Percentiles rank a stretch among this genome's conserved stretches.
These are phyloP conservation scores for Leishmania amazonensis DNA, from an alignment of 208 protist species.

Conservation along the genomic window DNA sequence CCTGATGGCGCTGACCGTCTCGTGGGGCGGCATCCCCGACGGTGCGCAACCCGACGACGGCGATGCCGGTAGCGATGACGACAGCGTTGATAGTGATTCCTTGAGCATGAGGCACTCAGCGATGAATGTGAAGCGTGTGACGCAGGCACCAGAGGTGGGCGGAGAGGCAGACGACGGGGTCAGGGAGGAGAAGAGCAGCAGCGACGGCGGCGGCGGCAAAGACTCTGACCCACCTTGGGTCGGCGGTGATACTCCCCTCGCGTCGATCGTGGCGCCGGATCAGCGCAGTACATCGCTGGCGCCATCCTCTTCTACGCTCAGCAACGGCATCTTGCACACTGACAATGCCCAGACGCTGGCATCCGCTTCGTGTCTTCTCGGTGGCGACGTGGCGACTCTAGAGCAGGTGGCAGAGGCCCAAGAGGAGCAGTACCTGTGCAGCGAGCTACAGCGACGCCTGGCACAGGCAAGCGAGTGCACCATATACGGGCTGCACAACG, in stretches of 20 bases:
- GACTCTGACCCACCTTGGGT: neutral
- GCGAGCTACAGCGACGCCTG: slow-evolving; percentile 13
- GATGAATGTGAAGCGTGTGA: neutral
- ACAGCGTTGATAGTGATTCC: neutral
- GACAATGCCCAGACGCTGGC: neutral
- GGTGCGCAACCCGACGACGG: neutral
- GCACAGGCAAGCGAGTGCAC: slow-evolving; percentile 4
- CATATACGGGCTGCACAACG: slow-evolving; percentile 5
- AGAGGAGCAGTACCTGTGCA: slow-evolving; percentile 2
- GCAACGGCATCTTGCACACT: neutral
- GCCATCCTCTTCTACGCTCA: neutral
- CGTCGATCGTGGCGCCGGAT: neutral
- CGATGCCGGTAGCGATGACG: neutral
- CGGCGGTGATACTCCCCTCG: neutral
- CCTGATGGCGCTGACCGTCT: slow-evolving; percentile 6
- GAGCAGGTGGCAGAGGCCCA: neutral
- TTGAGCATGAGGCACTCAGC: neutral
- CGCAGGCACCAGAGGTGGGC: neutral
- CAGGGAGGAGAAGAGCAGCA: neutral
- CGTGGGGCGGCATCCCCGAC: slow-evolving; percentile 3
- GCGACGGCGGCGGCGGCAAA: neutral
- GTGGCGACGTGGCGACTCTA: neutral
- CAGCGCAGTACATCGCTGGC: neutral
- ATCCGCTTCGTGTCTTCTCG: neutral
- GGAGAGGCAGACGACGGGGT: neutral